Percentiles rank a stretch among this genome's conserved stretches.
Evolutionary conservation across 1,139 yeast genomes (phyloP).

Genomic region (Kurtzmaniella natalensis): DNA sequence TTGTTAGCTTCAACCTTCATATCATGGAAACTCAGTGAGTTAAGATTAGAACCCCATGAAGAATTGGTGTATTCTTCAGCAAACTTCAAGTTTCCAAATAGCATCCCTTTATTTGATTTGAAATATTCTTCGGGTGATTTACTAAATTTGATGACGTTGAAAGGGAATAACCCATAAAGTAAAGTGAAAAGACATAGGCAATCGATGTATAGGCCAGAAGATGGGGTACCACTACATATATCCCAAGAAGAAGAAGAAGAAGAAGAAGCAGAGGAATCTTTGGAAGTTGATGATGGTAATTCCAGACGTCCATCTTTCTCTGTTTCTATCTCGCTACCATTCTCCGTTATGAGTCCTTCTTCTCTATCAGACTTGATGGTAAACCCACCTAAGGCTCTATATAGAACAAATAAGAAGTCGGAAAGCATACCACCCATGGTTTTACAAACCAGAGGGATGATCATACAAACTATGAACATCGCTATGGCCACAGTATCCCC

Average conservation of each 20-base stretch:
- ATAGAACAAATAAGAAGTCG: conserved; percentile 42
- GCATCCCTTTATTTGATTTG: conserved; percentile 5
- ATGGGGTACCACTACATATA: conserved; percentile 1
- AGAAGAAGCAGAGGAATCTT: too few relatives aligned
- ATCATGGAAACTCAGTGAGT: not conserved
- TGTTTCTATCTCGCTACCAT: conserved; percentile 10
- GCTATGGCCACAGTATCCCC: conserved; percentile 41
- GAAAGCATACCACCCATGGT: conserved; percentile 32
- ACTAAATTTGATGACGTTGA: conserved; percentile 42
- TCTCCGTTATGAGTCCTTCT: too few relatives aligned
- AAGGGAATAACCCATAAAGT: conserved; percentile 61
- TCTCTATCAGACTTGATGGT: not conserved
- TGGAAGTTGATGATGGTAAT: too few relatives aligned
- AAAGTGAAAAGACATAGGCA: conserved; percentile 31
- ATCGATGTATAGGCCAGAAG: conserved; percentile 16
- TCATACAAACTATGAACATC: conserved; percentile 45
- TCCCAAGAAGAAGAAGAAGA: too few relatives aligned
- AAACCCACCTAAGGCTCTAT: conserved; percentile 26
- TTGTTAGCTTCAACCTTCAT: not conserved
- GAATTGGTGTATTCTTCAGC: not conserved
- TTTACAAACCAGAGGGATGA: conserved; percentile 48
- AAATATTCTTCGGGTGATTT: conserved; percentile 31
- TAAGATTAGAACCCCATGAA: not conserved
- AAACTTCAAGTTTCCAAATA: not conserved
- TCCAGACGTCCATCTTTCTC: too few relatives aligned